Conservation (phyloP, 176 grass and related monocot species). For the Oryza australiensis region DNA sequence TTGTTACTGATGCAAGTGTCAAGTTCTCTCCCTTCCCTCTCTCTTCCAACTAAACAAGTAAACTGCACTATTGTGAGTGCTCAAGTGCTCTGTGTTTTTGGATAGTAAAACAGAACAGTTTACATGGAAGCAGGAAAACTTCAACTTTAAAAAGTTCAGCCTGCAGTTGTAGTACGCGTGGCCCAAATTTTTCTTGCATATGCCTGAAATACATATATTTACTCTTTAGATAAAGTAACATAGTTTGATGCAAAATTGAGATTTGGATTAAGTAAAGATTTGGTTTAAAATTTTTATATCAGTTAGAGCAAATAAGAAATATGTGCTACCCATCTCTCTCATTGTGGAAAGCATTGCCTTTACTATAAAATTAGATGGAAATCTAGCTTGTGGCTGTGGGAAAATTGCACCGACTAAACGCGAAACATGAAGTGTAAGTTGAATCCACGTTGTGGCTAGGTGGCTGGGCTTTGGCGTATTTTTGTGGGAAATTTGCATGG, state of each 20-base stretch:
- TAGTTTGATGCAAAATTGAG: background rate
- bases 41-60: background rate
- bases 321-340: background rate
- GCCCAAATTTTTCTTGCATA: slow-evolving; percentile 19
- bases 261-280: slow-evolving; percentile 5
- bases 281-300: background rate
- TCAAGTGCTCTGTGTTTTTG: background rate
- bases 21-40: background rate
- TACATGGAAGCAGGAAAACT: slow-evolving; percentile 3
- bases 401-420: background rate
- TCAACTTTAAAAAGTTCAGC: background rate
- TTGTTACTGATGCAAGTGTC: background rate
- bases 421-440: background rate
- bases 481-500: background rate
- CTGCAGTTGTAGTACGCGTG: slow-evolving; percentile 1
- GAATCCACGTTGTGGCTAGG: background rate
- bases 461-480: background rate
- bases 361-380: slow-evolving; percentile 12
- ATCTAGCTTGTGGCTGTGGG: background rate
- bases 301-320: background rate
- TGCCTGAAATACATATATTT: background rate
- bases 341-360: background rate
- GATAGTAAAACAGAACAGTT: background rate
- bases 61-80: background rate
- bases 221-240: background rate